Base-by-base conservation (phyloP, 73 alveolate species). In the Effrenium voratum region DNA sequence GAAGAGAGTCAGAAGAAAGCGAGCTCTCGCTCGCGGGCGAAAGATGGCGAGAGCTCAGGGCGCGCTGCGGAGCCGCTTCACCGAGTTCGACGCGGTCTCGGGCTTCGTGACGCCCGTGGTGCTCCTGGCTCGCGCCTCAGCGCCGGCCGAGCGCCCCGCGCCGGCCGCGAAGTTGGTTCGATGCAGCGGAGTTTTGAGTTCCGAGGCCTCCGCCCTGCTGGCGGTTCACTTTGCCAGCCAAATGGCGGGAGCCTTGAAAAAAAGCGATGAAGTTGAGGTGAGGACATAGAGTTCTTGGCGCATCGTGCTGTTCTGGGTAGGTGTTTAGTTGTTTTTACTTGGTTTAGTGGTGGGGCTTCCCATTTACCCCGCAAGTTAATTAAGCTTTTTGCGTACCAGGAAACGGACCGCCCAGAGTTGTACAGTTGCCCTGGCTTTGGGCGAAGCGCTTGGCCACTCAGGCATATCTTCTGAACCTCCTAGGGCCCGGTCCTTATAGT, bases 91-190 rank as follows among this genome's bases (percentile, higher is more conserved):
- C 43, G 44, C 59, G 86, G 86, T 76, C 60, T 36, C 40, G 86
- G 24, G 40, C 60, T 76, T 59, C 43, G 86, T 76, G 86, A 76
- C 86, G 19, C 86, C 86, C 40, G 59, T 76, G 59, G 86, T 76
- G 60, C 86, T 76, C 41, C 59, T 76, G 43, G 86, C 86, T 0
- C 44, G 44, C 26, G 86, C 59, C 86, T 43, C 41, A 38, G 86
- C 26, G 2, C 30, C 49, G 68, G 30, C 68, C 68, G 68, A 55
- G 22, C 22, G 68, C 22, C 22, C 68, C 12, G 30, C 22, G 68
- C 30, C 22, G 12, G 22, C 68, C 68, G 68, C 12, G 22, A 22
- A 55, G 12, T 22, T 15, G 68, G 30, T 55, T 55, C 68, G 68
- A 55, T 15, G 68, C 30, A 55, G 22, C 12, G 68, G 22, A 22